Evolutionary conservation across 495 filamentous ascomycete genomes (phyloP), one percentile per base, ranked within the genome.

Genomic region (Bombardia bombarda): DNA sequence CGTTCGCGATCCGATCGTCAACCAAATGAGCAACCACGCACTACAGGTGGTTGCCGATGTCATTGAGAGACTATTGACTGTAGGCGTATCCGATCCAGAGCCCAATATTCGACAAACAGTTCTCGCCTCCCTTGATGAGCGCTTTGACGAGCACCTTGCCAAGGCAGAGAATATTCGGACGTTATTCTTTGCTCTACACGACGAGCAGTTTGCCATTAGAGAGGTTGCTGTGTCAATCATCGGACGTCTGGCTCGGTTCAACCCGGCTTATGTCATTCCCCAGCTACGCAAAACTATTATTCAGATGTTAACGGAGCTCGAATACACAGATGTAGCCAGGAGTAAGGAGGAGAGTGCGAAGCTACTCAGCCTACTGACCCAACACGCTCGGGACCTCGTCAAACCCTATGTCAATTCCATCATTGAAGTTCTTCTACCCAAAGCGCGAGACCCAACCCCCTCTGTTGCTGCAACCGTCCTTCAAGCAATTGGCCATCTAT

Each of bases 31-130:
- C 56, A 83, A 85, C 42, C 92, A 99, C 58, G 90, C 92, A 0
- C 85, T 96, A 12, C 87, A 95, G 60, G 90, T 97, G 22, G 92
- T 99, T 39, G 85, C 87, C 46, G 90, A 97, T 62, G 92, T 99
- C 31, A 95, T 99, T 52, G 87, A 95, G 60, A 95, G 88, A 57
- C 75, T 99, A 2, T 72, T 99, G 47, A 95, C 88, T 2, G 88
- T 97, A 19, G 90, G 89, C 38, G 84, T 97, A 22, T 89, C 90
- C 7, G 92, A 99, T 60, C 77, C 87, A 18, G 84, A 95, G 47
- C 73, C 89, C 10, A 83, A 84, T 44, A 99, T 99, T 45, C 80
- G 92, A 20, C 77, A 78, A 43, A 92, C 86, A 0, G 90, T 99
- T 10, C 70, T 97, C 12, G 77, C 80, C 50, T 90, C 90, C 8